A percentile compares a stretch with the other conserved stretches of the same genome.
phyloP scores from a whole-genome alignment of 225 moss, liverwort and hornwort genomes.

The Lunularia cruciata region DNA sequence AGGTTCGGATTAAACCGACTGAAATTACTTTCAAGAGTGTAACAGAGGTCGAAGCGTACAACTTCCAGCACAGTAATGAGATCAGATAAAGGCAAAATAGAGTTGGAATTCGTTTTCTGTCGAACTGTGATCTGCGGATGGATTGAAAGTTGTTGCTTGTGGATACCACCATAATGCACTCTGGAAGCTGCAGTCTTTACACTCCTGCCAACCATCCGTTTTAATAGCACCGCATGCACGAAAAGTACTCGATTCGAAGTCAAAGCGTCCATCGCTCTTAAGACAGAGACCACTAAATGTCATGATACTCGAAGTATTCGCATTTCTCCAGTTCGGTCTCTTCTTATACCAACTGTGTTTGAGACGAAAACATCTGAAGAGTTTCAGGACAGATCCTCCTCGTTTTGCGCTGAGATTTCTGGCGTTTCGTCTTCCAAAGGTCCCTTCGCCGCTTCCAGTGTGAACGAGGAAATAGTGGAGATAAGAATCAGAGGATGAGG shows the following conservation, averaged over 20 bases:
- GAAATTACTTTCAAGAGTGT: background rate
- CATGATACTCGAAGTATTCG: no score
- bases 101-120: background rate
- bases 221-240: background rate
- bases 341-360: no score
- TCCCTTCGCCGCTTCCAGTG: no score
- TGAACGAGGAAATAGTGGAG: no score
- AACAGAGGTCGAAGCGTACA: background rate
- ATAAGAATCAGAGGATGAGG: no score
- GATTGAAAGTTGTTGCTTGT: background rate
- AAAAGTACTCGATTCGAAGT: background rate
- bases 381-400: no score
- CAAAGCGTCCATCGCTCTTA: constrained; percentile 10
- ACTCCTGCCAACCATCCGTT: background rate
- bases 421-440: no score
- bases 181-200: background rate
- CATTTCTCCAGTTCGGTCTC: no score
- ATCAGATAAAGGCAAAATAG: background rate
- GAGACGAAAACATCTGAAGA: no score
- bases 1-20: background rate
- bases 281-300: no score
- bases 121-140: background rate
- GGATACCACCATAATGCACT: background rate
- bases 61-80: background rate
- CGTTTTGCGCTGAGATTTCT: no score